These are phyloP conservation scores for Diutina neorugosa DNA, from an alignment of 1,139 yeast genomes.

Conservation along the genomic window DNA sequence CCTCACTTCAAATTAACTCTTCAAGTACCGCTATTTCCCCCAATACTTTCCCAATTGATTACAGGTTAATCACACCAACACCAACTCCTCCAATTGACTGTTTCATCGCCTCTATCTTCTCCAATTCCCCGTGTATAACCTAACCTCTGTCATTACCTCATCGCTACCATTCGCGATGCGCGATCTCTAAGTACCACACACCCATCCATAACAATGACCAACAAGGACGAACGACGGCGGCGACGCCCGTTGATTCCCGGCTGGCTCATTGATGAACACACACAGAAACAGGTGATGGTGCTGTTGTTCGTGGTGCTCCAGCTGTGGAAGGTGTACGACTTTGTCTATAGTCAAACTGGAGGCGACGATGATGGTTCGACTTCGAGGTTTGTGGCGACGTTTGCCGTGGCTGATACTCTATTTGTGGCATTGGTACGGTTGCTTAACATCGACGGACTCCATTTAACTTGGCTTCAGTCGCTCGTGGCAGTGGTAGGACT, in stretches of 20 bases:
- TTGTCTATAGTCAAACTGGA: constrained; percentile 18
- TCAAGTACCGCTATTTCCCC: too few species aligned
- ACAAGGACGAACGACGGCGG: not conserved
- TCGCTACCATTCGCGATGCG: not conserved
- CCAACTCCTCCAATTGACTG: too few species aligned
- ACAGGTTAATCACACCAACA: too few species aligned
- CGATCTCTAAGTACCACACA: not conserved
- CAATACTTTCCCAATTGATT: too few species aligned
- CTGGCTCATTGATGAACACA: constrained; percentile 58
- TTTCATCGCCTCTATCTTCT: too few species aligned
- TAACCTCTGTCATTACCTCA: too few species aligned
- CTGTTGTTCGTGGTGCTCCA: constrained; percentile 65
- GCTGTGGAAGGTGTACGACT: constrained; percentile 71
- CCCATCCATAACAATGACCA: not conserved
- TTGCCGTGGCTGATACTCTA: constrained; percentile 58
- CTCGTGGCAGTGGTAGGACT: constrained; percentile 23
- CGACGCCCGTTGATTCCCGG: constrained; percentile 8
- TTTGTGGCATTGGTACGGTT: constrained; percentile 61
- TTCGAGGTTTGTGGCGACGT: constrained; percentile 56
- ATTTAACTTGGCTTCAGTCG: constrained; percentile 44
- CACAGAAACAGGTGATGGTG: constrained; percentile 57
- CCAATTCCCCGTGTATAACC: too few species aligned
- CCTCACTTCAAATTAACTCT: too few species aligned
- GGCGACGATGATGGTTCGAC: constrained; percentile 16
- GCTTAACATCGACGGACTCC: constrained; percentile 40